Evolutionary conservation across 2,329 filamentous ascomycete species (phyloP), one percentile per base, ranked within the genome.

Genomic region (Alternaria triticina): DNA sequence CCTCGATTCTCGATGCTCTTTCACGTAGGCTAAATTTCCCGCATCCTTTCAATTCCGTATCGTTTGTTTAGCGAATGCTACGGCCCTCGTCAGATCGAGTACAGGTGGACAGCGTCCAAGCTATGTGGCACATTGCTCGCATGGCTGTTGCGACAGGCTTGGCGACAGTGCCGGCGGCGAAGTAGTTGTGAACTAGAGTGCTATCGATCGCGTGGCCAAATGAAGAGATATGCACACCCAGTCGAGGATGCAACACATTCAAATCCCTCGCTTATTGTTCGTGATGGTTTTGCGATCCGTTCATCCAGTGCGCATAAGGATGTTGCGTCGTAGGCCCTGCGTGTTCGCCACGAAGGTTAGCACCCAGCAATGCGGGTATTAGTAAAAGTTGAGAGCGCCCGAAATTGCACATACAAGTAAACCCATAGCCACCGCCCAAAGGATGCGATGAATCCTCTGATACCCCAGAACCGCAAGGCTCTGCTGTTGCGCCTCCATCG

Each of bases 251-350:
- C 12, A 36, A 13, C 15, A 4, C 27, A 15, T 10, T 20, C n/a
- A 9, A 50, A 30, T 22, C 12, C 5, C 10, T 51, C 2, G 11
- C 47, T 27, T 28, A 43, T n/a, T 56, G 17, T 25, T 25, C 54
- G n/a, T 47, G 27, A 43, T 46, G 36, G n/a, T 30, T 20, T 12
- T 43, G 27, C 11, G 28, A 36, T 46, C 30, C 55, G 28, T 30
- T 59, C 55, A 72, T 61, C 61, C 54, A 62, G 62, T 64, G 62
- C 56, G 68, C 54, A 65, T 67, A 40, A 57, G 60, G 54, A 49
- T 70, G 60, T 68, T 69, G 64, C 54, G 65, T 45, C 54, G 67
- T 36, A 66, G 66, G 55, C 61, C 66, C 70, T 75, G 45, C 23
- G 60, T 33, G 45, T 43, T 61, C 59, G 54, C 59, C 59, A 58